Conservation (phyloP, 1,284 basidiomycete genomes). For the Dichomitus squalens region DNA sequence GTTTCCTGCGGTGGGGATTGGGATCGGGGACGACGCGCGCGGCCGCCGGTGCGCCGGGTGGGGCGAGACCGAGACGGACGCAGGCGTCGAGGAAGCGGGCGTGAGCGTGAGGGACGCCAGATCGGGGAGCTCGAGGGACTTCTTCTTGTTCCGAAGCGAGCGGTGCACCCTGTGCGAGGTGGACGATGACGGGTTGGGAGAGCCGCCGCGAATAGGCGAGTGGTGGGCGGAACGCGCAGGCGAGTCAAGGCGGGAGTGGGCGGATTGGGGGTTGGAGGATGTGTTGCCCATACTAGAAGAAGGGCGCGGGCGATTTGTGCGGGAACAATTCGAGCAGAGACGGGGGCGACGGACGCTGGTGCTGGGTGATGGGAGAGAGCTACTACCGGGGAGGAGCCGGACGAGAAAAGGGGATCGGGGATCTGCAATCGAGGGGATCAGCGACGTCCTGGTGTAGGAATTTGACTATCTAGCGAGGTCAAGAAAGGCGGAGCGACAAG, state of each 20-base stretch:
- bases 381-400: slow-evolving; percentile 2
- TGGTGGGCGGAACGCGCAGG: slow-evolving; percentile 24
- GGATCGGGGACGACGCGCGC: slow-evolving; percentile 41
- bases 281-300: slow-evolving; percentile 38
- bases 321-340: slow-evolving; percentile 3
- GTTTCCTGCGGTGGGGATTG: slow-evolving; percentile 49
- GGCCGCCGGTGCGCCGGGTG: slow-evolving; percentile 44
- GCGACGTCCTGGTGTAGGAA: slow-evolving; percentile 7
- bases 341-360: slow-evolving; percentile 1
- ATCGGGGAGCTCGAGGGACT: slow-evolving; percentile 76
- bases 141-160: slow-evolving; percentile 69
- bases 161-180: slow-evolving; percentile 39
- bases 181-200: slow-evolving; percentile 29
- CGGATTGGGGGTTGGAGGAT: slow-evolving; percentile 32
- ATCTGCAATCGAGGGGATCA: slow-evolving; percentile 22
- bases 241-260: slow-evolving; percentile 25
- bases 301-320: slow-evolving; percentile 19
- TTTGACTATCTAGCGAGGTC: neutral
- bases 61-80: slow-evolving; percentile 42
- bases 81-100: slow-evolving; percentile 42
- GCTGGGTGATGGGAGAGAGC: neutral
- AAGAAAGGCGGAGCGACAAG: slow-evolving; percentile 3
- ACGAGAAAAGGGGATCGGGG: neutral
- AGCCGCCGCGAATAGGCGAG: slow-evolving; percentile 30
- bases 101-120: slow-evolving; percentile 65